Conservation (phyloP, 2,329 filamentous ascomycete species). For the Fusarium goolgardi region DNA sequence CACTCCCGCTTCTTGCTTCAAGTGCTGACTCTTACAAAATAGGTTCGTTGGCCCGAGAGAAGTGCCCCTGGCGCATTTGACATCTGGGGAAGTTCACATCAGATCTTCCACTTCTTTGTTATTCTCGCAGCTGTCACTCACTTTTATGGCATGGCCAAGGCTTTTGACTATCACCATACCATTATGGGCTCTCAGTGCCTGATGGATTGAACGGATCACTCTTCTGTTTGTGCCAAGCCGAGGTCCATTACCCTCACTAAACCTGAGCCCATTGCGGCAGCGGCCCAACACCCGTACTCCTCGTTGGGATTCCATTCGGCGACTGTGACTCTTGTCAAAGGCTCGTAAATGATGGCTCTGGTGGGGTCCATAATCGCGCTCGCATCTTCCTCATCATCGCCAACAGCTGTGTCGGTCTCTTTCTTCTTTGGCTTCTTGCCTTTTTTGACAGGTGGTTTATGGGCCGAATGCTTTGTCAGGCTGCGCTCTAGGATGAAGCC, state of each 20-base stretch:
- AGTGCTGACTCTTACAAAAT: slow-evolving; percentile 1
- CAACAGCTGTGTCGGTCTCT: slow-evolving; percentile 49
- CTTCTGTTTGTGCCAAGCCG: slow-evolving; percentile 58
- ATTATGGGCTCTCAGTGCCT: slow-evolving; percentile 64
- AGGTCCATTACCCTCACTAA: slow-evolving; percentile 75
- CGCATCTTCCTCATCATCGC: slow-evolving; percentile 52
- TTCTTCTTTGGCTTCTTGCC: slow-evolving; percentile 53
- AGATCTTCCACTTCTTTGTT: slow-evolving; percentile 94
- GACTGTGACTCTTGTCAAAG: slow-evolving; percentile 70
- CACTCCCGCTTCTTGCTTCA: background rate
- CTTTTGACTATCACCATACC: slow-evolving; percentile 87
- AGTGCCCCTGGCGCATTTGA: slow-evolving; percentile 83
- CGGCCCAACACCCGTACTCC: slow-evolving; percentile 74
- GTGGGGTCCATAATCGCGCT: slow-evolving; percentile 53
- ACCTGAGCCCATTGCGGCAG: slow-evolving; percentile 73
- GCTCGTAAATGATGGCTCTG: slow-evolving; percentile 67
- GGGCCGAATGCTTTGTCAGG: slow-evolving; percentile 57
- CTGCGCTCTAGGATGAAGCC: slow-evolving; percentile 65
- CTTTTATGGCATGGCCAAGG: slow-evolving; percentile 81
- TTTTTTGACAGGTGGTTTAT: slow-evolving; percentile 54
- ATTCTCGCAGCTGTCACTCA: slow-evolving; percentile 84
- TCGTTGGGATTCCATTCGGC: slow-evolving; percentile 77
- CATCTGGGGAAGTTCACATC: slow-evolving; percentile 92
- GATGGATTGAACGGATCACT: slow-evolving; percentile 26
- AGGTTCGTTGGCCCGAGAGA: slow-evolving; percentile 86